Conservation (phyloP, 177 flowering plant species). For the Vitis hybrid region DNA sequence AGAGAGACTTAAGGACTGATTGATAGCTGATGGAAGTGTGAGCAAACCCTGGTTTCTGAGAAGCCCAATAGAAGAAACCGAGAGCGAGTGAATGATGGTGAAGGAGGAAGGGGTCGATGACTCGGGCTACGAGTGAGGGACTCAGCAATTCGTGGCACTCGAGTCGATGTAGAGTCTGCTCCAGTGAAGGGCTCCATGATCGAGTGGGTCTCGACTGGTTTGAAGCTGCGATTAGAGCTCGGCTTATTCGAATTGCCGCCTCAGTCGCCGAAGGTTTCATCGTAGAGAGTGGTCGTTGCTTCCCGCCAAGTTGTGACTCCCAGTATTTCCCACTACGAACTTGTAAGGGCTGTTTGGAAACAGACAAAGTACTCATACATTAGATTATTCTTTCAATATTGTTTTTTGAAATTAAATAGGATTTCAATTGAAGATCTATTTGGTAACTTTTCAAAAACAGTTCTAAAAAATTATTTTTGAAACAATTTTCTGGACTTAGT, state of each 20-base stretch:
- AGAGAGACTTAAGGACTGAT: conserved; percentile 69
- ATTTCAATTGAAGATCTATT: no score
- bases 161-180: conserved; percentile 64
- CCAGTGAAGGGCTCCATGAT: conserved; percentile 66
- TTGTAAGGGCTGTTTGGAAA: background rate
- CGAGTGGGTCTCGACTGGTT: conserved; percentile 30
- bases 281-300: background rate
- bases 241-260: conserved; percentile 50
- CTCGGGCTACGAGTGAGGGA: conserved; percentile 63
- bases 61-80: conserved; percentile 89
- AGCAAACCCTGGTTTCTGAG: conserved; percentile 70
- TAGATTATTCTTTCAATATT: no score
- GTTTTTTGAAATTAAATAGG: no score
- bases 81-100: conserved; percentile 70
- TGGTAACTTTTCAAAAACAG: no score
- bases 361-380: no score
- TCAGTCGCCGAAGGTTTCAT: conserved; percentile 33
- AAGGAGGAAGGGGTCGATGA: conserved; percentile 74
- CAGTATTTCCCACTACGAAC: background rate
- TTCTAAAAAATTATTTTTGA: no score
- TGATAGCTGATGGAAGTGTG: conserved; percentile 57
- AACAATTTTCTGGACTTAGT: no score
- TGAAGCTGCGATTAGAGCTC: conserved; percentile 51
- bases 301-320: background rate
- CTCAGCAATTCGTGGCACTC: conserved; percentile 52